phyloP scores from a whole-genome alignment of 495 filamentous ascomycete species.

The Halenospora varia region DNA sequence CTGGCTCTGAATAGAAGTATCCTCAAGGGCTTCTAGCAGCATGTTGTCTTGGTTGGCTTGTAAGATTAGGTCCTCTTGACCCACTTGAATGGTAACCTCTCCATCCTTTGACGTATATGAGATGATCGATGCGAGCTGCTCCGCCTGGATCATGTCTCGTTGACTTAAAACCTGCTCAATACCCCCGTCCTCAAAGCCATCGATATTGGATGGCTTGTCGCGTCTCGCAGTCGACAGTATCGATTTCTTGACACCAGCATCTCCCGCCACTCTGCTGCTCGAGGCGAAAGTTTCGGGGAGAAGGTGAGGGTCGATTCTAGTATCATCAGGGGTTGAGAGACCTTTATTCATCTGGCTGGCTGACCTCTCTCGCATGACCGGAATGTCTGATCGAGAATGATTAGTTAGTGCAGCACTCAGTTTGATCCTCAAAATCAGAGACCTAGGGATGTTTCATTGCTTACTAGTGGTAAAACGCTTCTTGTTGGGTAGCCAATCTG shows the following conservation, averaged over 20 bases:
- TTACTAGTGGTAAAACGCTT: not conserved
- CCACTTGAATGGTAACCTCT: not conserved
- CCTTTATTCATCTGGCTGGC: not conserved
- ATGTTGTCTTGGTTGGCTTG: not conserved
- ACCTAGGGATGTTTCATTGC: not conserved
- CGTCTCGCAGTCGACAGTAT: not conserved
- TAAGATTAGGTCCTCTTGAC: not conserved
- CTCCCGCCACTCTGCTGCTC: not conserved
- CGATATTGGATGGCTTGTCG: not conserved
- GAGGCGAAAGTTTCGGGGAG: not conserved
- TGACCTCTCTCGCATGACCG: not conserved
- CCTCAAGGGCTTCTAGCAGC: not conserved
- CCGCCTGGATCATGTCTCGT: not conserved
- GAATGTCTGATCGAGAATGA: not conserved
- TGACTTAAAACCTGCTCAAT: not conserved
- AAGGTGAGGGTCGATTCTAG: not conserved
- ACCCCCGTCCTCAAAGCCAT: not conserved
- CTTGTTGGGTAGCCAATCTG: not conserved
- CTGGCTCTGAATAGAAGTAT: not conserved
- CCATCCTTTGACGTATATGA: not conserved
- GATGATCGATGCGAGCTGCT: not conserved
- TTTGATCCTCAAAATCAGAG: not conserved
- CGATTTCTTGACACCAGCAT: not conserved
- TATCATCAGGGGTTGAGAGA: not conserved
- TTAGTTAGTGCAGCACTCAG: not conserved